A percentile compares a stretch with the other conserved stretches of the same genome.
Evolutionary conservation across 257 asterid genomes (phyloP).

Genomic region (Handroanthus guayacan): DNA sequence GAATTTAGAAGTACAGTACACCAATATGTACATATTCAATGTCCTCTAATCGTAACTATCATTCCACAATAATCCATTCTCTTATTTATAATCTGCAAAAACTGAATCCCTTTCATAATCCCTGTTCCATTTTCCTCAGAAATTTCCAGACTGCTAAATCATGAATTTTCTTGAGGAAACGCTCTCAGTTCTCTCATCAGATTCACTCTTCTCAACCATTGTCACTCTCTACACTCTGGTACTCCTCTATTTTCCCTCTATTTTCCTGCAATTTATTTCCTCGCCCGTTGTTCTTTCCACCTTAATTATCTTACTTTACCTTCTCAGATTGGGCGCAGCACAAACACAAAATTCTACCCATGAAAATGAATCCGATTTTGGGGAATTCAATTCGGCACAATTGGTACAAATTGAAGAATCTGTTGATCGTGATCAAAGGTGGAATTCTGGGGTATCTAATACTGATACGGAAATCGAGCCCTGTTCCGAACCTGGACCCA

Average conservation of each 20-base stretch:
- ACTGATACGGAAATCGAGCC: neutral
- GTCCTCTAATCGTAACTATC: slow-evolving; percentile 31
- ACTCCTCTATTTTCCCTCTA: slow-evolving; percentile 65
- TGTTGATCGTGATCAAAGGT: slow-evolving; percentile 17
- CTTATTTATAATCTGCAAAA: neutral
- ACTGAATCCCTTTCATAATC: slow-evolving; percentile 10
- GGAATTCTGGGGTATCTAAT: slow-evolving; percentile 16
- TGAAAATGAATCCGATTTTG: slow-evolving; percentile 21
- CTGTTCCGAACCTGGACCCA: slow-evolving; percentile 15
- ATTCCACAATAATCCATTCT: slow-evolving; percentile 22
- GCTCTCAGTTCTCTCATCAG: slow-evolving; percentile 39
- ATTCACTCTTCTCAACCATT: slow-evolving; percentile 61
- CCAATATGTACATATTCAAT: slow-evolving; percentile 33
- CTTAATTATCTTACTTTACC: slow-evolving; percentile 60
- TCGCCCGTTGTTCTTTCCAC: slow-evolving; percentile 69
- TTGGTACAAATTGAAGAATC: slow-evolving; percentile 8
- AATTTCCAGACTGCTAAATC: neutral
- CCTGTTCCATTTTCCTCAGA: neutral
- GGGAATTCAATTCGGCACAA: slow-evolving; percentile 9
- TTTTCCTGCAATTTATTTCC: slow-evolving; percentile 40
- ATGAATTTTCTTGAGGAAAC: slow-evolving; percentile 32
- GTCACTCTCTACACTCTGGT: slow-evolving; percentile 61
- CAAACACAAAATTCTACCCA: slow-evolving; percentile 38
- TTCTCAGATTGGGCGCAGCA: slow-evolving; percentile 67
- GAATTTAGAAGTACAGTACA: slow-evolving; percentile 14